Evolutionary conservation across 805 yeast species (phyloP), one percentile per base, ranked within the genome.

Genomic region (Saturnispora hagleri): DNA sequence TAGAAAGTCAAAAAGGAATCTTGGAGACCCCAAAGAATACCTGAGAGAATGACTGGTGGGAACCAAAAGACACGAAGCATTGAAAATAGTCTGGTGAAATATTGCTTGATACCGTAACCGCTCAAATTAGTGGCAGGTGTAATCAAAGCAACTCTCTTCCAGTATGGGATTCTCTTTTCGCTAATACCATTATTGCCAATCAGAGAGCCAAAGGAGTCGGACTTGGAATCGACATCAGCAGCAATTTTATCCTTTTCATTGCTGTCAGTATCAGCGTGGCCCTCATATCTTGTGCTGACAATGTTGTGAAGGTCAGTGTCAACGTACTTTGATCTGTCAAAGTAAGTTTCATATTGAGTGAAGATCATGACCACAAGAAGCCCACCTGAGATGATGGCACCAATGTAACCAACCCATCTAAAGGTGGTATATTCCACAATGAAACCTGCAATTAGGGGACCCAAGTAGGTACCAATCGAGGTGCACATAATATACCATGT

Each of bases 11-110:
- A 72, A 61, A 84, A 81, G 0, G 89, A 86, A 62, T 84, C 89
- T 64, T 85, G 91, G 53, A 81, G 72, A 44, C 91, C 91, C 91
- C 91, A 86, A 56, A 84, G 79, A n/a, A 82, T 54, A 47, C 88
- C 87, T 2, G 86, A 79, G 24, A 79, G 68, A 59, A 82, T 68
- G 13, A 80, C 82, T 2, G 86, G 84, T 2, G 87, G 87, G 61
- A 80, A 80, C 57, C 68, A 69, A 57, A 81, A 79, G 62, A 81
- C 82, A 57, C 79, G 73, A 55, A 80, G 64, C 63, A 77, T 76
- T 54, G 73, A 60, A 15, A 66, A 51, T 28, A 85, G 67, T 47
- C 83, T 76, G 51, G 70, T 63, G 57, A 76, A 57, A 62, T 85
- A 85, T 62, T 85, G 90, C 60, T 76, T 79, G 66, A 84, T 62